Percentiles rank a stretch among this genome's conserved stretches.
These are phyloP conservation scores for Diplocarpon rosae DNA, from an alignment of 2,329 filamentous ascomycete species.

Conservation along the genomic window DNA sequence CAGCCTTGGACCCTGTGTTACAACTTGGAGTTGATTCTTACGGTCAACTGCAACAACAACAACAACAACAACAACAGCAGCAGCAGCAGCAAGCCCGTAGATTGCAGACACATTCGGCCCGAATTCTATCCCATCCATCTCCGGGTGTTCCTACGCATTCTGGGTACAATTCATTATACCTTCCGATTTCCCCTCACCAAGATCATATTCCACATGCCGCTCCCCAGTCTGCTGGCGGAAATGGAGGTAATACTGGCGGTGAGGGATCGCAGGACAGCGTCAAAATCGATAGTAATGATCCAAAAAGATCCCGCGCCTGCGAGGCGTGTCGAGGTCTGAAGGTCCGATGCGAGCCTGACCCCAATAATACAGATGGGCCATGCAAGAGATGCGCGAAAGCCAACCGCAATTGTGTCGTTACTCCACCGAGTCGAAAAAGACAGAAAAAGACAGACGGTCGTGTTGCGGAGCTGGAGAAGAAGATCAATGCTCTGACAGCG, in stretches of 20 bases:
- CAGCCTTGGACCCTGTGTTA: too few relatives aligned
- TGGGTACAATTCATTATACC: background rate
- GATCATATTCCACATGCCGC: conserved; percentile 14
- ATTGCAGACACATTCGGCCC: conserved; percentile 7
- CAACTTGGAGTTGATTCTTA: background rate
- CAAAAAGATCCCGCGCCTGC: conserved; percentile 31
- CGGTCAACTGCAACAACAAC: conserved; percentile 3
- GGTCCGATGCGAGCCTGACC: conserved; percentile 31
- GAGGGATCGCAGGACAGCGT: conserved; percentile 12
- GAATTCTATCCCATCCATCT: conserved; percentile 6
- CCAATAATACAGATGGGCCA: conserved; percentile 25
- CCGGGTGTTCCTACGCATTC: too few relatives aligned
- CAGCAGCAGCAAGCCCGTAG: too few relatives aligned
- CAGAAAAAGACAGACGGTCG: conserved; percentile 35
- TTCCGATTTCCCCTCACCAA: conserved; percentile 5
- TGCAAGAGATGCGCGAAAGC: conserved; percentile 33
- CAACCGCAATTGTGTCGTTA: conserved; percentile 31
- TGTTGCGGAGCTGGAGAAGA: conserved; percentile 34
- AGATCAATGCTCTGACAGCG: conserved; percentile 32
- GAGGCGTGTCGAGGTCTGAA: conserved; percentile 33
- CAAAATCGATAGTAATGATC: conserved; percentile 16
- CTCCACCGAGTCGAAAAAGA: conserved; percentile 32
- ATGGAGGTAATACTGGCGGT: conserved; percentile 1
- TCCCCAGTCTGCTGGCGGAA: conserved; percentile 16
- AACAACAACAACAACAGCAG: background rate